These are phyloP conservation scores for Chondrostereum purpureum DNA, from an alignment of 1,284 basidiomycete genomes.

Conservation along the genomic window DNA sequence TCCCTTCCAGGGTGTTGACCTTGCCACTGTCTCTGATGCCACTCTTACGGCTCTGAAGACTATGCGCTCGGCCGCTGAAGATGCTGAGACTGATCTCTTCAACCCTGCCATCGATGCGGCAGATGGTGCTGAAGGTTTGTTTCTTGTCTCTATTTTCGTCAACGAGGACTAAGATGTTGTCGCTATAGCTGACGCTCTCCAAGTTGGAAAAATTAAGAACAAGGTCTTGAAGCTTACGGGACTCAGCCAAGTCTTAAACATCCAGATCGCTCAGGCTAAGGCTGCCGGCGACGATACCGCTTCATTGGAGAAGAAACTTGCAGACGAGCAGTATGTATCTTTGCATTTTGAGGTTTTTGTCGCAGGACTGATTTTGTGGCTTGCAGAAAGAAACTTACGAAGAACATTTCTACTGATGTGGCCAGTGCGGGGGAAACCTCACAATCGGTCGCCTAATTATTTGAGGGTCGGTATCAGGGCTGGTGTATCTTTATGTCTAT, in stretches of 20 bases:
- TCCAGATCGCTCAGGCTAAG: conserved; percentile 33
- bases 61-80: conserved; percentile 34
- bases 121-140: conserved; percentile 26
- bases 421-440: conserved; percentile 26
- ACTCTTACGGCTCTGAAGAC: conserved; percentile 28
- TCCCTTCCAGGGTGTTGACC: conserved; percentile 32
- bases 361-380: not conserved
- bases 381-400: conserved; percentile 27
- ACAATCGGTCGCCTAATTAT: conserved; percentile 21
- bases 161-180: not conserved
- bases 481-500: not conserved
- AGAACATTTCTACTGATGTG: conserved; percentile 30
- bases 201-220: conserved; percentile 44
- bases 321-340: conserved; percentile 24
- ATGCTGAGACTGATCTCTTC: conserved; percentile 37
- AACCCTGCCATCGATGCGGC: conserved; percentile 38
- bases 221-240: conserved; percentile 46
- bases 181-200: conserved; percentile 28
- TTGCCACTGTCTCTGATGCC: conserved; percentile 20
- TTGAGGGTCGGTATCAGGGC: not conserved
- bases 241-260: conserved; percentile 31
- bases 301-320: conserved; percentile 21
- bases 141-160: not conserved
- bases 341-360: not conserved
- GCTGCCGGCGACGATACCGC: conserved; percentile 29